Evolutionary conservation across 495 filamentous ascomycete genomes (phyloP), one percentile per base, ranked within the genome.

Genomic region (Trichoderma orchidacearum): DNA sequence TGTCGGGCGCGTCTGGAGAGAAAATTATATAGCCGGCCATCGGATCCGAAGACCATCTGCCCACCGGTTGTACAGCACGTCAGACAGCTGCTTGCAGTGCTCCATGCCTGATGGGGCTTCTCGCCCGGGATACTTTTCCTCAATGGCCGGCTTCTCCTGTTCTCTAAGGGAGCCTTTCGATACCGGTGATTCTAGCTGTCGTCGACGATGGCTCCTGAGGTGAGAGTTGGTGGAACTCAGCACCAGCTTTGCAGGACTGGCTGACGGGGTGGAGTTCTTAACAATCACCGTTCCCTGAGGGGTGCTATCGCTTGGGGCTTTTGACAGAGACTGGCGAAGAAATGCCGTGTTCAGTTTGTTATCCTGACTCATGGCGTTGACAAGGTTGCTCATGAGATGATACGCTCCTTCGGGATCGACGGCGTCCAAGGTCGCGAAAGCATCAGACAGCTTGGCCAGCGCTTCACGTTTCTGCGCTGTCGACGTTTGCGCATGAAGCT

Each of bases 381-480:
- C 80, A 36, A 89, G 81, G 51, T 77, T 74, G 62, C 81, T 81
- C 51, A 98, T 70, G 12, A 98, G 78, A 51, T 92, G 83, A 62
- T 90, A 94, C 28, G 90, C 81, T 27, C 90, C 91, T 68, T 96
- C 93, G 0, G 93, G 92, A 61, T 98, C 91, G 21, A 90, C 78
- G 53, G 84, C 81, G 71, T 96, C 87, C 31, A 98, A 78, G 8
- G 82, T 76, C 8, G 83, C 86, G 77, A 89, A 94, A 2, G 92
- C 91, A 61, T 91, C 84, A 0, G 86, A 87, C 13, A 96, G 75
- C 31, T 79, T 77, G 8, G 85, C 85, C 4, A 96, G 79, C 1
- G 87, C 88, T 61, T 96, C 89, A 31, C 88, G 79, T 66, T 92
- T 92, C 15, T 77, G 71, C 51, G 83, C 80, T 35, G 80, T 81